Evolutionary conservation across 2,329 filamentous ascomycete species (phyloP).

Genomic region (Ophiocordyceps camponoti-rufipedis): DNA sequence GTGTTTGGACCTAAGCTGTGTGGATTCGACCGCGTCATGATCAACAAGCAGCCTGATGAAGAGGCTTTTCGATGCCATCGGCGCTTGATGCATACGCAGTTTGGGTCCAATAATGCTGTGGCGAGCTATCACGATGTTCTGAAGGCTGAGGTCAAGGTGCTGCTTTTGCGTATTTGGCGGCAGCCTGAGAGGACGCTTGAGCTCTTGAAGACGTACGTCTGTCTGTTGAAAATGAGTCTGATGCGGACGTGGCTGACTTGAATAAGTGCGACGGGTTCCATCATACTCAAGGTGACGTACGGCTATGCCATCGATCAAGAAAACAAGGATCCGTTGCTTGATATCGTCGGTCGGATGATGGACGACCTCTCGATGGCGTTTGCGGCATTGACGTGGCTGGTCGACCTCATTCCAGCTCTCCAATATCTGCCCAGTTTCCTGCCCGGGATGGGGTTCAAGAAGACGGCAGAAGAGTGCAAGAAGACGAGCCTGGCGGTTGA

Average conservation of each 20-base stretch:
- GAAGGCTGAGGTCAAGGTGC: slow-evolving; percentile 23
- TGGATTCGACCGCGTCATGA: slow-evolving; percentile 4
- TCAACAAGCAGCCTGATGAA: slow-evolving; percentile 12
- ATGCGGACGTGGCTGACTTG: not conserved
- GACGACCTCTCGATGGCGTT: slow-evolving; percentile 9
- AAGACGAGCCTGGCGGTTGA: not conserved
- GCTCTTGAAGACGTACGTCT: slow-evolving; percentile 10
- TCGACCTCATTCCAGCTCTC: slow-evolving; percentile 14
- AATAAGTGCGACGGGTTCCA: not conserved
- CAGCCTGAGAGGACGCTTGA: slow-evolving; percentile 17
- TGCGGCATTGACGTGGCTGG: slow-evolving; percentile 12
- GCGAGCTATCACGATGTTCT: slow-evolving; percentile 21
- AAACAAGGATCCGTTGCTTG: slow-evolving; percentile 12
- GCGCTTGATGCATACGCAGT: slow-evolving; percentile 21
- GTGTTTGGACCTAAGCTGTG: slow-evolving; percentile 17
- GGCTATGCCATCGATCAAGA: slow-evolving; percentile 13
- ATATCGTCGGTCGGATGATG: slow-evolving; percentile 12
- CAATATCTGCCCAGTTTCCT: slow-evolving; percentile 11
- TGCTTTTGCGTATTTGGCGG: slow-evolving; percentile 22
- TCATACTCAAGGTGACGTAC: slow-evolving; percentile 6
- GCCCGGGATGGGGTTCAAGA: slow-evolving; percentile 13
- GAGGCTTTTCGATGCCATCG: slow-evolving; percentile 22
- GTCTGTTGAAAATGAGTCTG: too few relatives aligned
- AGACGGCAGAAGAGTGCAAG: slow-evolving; percentile 5
- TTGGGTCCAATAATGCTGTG: slow-evolving; percentile 22